Evolutionary conservation across 1,284 basidiomycete genomes (phyloP).

Genomic region (Fistulinella cinereoalba): DNA sequence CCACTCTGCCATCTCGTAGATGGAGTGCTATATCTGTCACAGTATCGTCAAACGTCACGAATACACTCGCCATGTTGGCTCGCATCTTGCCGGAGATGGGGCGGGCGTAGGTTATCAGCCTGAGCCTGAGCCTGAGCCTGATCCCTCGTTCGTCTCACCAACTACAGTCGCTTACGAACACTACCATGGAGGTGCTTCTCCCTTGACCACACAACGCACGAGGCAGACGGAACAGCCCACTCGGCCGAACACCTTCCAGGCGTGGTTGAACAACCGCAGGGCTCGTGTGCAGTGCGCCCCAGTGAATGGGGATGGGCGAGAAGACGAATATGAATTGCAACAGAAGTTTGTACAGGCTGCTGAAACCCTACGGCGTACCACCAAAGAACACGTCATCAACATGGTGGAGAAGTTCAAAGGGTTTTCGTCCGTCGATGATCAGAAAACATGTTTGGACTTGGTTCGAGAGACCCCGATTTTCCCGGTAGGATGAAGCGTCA

Average conservation of each 20-base stretch:
- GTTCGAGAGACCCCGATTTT: slow-evolving; percentile 20
- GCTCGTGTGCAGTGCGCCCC: slow-evolving; percentile 14
- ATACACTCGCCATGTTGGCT: slow-evolving; percentile 16
- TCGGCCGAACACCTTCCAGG: slow-evolving; percentile 14
- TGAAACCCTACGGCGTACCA: slow-evolving; percentile 10
- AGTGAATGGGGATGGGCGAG: slow-evolving; percentile 21
- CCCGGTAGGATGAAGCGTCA: slow-evolving; percentile 13
- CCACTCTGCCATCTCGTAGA: not conserved
- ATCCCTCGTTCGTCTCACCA: not conserved
- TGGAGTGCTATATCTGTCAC: slow-evolving; percentile 18
- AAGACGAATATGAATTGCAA: not conserved
- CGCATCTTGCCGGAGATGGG: slow-evolving; percentile 3
- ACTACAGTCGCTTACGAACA: no score
- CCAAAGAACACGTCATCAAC: slow-evolving; percentile 13
- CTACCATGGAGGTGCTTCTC: not conserved
- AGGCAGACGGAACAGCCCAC: no score
- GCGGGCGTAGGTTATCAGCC: not conserved
- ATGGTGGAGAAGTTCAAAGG: slow-evolving; percentile 16
- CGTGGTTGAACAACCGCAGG: slow-evolving; percentile 11
- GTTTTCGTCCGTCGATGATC: not conserved
- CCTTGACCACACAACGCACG: not conserved
- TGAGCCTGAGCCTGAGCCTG: not conserved
- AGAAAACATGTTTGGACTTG: slow-evolving; percentile 15
- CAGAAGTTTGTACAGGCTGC: slow-evolving; percentile 6
- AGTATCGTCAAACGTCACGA: slow-evolving; percentile 5